These are phyloP conservation scores for Papiliotrema nemorosa DNA, from an alignment of 1,284 basidiomycete species.

Conservation along the genomic window DNA sequence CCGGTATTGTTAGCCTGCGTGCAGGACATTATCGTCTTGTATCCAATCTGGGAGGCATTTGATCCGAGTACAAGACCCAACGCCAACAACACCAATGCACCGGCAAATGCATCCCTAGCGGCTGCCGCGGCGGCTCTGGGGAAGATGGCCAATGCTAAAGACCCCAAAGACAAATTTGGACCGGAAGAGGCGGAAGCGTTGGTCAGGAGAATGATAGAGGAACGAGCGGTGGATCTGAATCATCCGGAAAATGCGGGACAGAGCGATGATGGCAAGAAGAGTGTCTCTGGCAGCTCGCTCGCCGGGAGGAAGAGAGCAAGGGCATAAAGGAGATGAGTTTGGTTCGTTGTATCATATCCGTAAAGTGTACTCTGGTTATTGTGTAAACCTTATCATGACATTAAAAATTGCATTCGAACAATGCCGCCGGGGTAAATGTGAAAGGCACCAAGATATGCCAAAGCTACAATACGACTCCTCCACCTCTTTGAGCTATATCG, in stretches of 20 bases:
- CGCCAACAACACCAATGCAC: not conserved
- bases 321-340: not conserved
- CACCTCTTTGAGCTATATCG: too few relatives aligned
- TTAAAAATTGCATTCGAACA: too few relatives aligned
- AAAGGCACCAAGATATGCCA: too few relatives aligned
- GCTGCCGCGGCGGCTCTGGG: conserved; percentile 42
- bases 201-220: conserved; percentile 66
- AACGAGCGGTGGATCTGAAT: conserved; percentile 59
- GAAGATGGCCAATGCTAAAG: conserved; percentile 28
- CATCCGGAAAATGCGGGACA: conserved; percentile 51
- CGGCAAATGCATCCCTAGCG: not conserved
- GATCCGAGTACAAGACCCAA: conserved; percentile 23
- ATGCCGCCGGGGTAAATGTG: too few relatives aligned
- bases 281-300: not conserved
- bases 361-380: too few relatives aligned
- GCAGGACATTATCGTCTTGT: conserved; percentile 86
- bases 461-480: too few relatives aligned
- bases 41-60: conserved; percentile 79
- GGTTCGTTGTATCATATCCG: not conserved
- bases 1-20: conserved; percentile 77
- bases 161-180: conserved; percentile 41
- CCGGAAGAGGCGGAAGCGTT: conserved; percentile 48
- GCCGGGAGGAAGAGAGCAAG: conserved; percentile 4
- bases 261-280: not conserved
- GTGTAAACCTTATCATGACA: too few relatives aligned